Evolutionary conservation across 2,329 filamentous ascomycete genomes (phyloP).

Genomic region (Exophiala dermatitidis): DNA sequence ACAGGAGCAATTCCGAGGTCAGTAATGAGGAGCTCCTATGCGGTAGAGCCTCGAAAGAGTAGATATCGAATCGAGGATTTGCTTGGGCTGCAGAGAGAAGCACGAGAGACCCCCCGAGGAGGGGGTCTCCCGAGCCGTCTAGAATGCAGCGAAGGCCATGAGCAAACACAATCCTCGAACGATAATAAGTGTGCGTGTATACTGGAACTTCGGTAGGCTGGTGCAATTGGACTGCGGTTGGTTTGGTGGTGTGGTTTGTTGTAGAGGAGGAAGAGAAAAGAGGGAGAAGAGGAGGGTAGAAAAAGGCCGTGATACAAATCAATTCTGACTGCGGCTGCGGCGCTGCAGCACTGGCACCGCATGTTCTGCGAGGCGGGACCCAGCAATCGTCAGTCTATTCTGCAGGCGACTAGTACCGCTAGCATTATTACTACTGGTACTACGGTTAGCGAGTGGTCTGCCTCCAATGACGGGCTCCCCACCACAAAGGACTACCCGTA

Average conservation of each 20-base stretch:
- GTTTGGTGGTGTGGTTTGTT: slow-evolving; percentile 24
- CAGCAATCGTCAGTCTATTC: neutral
- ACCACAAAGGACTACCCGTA: neutral
- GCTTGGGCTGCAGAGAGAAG: slow-evolving; percentile 18
- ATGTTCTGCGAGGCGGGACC: neutral
- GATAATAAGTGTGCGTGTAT: slow-evolving; percentile 46
- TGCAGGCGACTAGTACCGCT: too few relatives aligned
- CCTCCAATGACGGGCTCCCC: neutral
- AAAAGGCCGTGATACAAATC: slow-evolving; percentile 7
- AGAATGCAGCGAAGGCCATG: slow-evolving; percentile 80
- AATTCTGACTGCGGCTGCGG: neutral
- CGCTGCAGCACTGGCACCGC: neutral
- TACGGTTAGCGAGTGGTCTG: neutral
- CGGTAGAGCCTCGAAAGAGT: slow-evolving; percentile 39
- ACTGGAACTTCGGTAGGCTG: slow-evolving; percentile 5
- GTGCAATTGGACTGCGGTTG: slow-evolving; percentile 11
- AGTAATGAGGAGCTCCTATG: slow-evolving; percentile 29
- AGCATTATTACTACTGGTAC: neutral
- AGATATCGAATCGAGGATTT: slow-evolving; percentile 39
- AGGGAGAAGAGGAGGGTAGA: slow-evolving; percentile 7
- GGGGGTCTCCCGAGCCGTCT: slow-evolving; percentile 65
- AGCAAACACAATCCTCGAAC: slow-evolving; percentile 59
- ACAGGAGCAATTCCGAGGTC: slow-evolving; percentile 56
- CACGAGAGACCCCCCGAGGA: slow-evolving; percentile 16
- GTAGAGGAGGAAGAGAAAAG: slow-evolving; percentile 26